These are phyloP conservation scores for Phoma sp. DNA, from an alignment of 2,329 filamentous ascomycete genomes.

Conservation along the genomic window DNA sequence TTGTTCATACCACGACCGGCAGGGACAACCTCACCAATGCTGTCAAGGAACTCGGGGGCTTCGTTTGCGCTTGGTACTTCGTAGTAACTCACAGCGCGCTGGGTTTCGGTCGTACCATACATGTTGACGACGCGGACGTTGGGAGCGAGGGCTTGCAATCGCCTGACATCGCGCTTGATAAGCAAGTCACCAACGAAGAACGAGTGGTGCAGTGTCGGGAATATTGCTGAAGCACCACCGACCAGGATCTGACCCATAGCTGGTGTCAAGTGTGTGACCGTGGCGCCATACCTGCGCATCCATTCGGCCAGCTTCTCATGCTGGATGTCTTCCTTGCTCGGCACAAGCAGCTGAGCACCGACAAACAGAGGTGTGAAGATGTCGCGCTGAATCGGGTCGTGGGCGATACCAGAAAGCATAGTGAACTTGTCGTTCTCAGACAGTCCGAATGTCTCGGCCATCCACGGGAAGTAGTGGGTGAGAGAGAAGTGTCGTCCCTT, in stretches of 20 bases:
- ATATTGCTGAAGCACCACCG: constrained; percentile 78
- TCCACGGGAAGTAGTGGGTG: constrained; percentile 90
- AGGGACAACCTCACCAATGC: constrained; percentile 76
- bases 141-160: constrained; percentile 75
- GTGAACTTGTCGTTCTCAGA: constrained; percentile 77
- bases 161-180: constrained; percentile 80
- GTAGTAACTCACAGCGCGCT: constrained; percentile 81
- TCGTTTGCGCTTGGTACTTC: constrained; percentile 71
- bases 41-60: constrained; percentile 68
- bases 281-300: constrained; percentile 77
- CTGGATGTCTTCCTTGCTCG: constrained; percentile 80
- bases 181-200: constrained; percentile 94
- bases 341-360: constrained; percentile 78
- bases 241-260: constrained; percentile 96
- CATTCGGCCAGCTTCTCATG: constrained; percentile 88
- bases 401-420: constrained; percentile 82
- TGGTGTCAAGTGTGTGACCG: constrained; percentile 87
- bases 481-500: constrained; percentile 85
- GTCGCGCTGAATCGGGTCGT: constrained; percentile 69
- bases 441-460: constrained; percentile 81
- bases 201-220: constrained; percentile 75
- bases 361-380: constrained; percentile 92
- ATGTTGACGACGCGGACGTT: constrained; percentile 82
- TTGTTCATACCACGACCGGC: constrained; percentile 86
- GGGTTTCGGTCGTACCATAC: constrained; percentile 88